phyloP scores from a whole-genome alignment of 805 yeast genomes.

The Yarrowia osloensis region DNA sequence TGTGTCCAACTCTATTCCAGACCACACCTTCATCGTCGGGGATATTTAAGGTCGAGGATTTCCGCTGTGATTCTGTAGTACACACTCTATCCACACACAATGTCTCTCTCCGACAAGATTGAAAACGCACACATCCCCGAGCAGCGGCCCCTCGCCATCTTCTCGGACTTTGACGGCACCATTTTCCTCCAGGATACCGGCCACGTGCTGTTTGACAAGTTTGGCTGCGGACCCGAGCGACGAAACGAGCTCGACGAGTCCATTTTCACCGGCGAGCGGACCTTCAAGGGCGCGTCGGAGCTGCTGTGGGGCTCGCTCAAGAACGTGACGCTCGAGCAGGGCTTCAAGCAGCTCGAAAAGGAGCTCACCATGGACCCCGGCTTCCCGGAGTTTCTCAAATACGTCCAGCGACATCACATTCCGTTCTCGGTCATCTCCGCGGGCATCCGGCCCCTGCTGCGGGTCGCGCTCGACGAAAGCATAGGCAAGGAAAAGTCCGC shows the following conservation, averaged over 20 bases:
- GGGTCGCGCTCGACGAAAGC: conserved; percentile 47
- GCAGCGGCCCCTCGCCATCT: conserved; percentile 34
- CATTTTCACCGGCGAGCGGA: conserved; percentile 44
- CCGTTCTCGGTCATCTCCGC: conserved; percentile 50
- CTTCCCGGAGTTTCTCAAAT: conserved; percentile 45
- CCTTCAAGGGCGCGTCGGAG: conserved; percentile 48
- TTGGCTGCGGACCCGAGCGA: conserved; percentile 47
- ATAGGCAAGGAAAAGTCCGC: conserved; percentile 44
- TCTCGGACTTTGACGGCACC: conserved; percentile 50
- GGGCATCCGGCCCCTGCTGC: conserved; percentile 47
- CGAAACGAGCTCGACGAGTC: conserved; percentile 45
- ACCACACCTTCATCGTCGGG: conserved; percentile 7
- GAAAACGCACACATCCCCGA: conserved; percentile 30
- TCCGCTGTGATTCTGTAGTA: background rate
- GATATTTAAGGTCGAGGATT: background rate
- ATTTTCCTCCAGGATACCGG: conserved; percentile 51
- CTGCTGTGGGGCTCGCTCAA: conserved; percentile 48
- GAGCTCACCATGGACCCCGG: conserved; percentile 47
- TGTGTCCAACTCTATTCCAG: background rate
- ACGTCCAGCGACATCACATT: conserved; percentile 44
- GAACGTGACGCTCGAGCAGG: conserved; percentile 46
- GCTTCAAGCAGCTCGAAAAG: conserved; percentile 43
- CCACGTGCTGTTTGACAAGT: conserved; percentile 48
- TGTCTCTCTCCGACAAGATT: conserved; percentile 16
- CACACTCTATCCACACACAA: background rate